Base-by-base conservation (phyloP, 2,329 filamentous ascomycete species). In the Orbilia javanica region DNA sequence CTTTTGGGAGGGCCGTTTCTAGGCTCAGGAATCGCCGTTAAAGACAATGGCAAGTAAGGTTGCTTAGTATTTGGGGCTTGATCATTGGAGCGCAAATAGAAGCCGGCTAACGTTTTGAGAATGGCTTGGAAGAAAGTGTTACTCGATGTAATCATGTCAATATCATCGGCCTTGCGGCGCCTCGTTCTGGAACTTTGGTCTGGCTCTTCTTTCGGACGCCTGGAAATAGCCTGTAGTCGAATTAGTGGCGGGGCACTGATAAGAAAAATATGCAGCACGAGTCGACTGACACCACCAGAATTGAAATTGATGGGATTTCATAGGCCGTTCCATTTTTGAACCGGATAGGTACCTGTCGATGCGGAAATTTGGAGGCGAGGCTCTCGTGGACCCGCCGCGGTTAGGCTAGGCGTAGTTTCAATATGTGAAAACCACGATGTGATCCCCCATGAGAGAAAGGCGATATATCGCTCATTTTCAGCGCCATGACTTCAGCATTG, bases 71-170 rank as follows among this genome's bases (percentile, higher is more conserved):
- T 74, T 36, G 15, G 63, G 44, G 20, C 36, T 57, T 52, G 63
- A 63, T 63, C 22, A 74, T 74, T 74, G 70, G 70, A 57, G 52
- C 70, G 70, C 69, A 50, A 46, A 39, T 60, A 27, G 31, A 60
- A 60, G 55, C 55, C 55, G 55, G 27, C n/a, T 60, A 42, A 60
- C 20, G 34, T 66, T 70, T 62, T 39, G 50, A 68, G 29, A 13
- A 73, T 60, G 60, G 36, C 8, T 31, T 25, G 46, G 46, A 50
- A 44, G 20, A 72, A 78, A 50, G 48, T 72, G 62, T 78, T 78
- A 78, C 74, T 78, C 74, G 74, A 78, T 72, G 74, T 52, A 63
- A 72, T 78, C 74, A 68, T 78, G 74, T 72, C 74, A 78, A 71
- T 31, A 63, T 62, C 50, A 62, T 57, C 52, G 25, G n/a, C 42